phyloP scores from a whole-genome alignment of 768 basidiomycete genomes.

The Mrakia gelida region DNA sequence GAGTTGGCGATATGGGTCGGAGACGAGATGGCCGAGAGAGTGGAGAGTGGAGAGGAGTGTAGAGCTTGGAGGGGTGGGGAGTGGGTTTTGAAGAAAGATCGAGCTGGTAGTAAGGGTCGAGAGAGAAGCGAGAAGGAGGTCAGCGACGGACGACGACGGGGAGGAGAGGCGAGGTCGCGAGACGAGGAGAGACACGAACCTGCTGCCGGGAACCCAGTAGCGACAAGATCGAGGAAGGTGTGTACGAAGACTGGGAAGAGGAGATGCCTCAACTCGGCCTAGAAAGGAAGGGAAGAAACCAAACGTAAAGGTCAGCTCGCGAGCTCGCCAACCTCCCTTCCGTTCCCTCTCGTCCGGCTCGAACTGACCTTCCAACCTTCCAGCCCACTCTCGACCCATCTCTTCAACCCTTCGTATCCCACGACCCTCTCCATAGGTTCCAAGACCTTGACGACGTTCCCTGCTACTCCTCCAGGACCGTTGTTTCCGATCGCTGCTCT shows the following conservation, averaged over 20 bases:
- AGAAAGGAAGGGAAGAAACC: conserved; percentile 5
- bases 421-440: conserved; percentile 43
- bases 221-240: conserved; percentile 91
- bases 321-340: background rate
- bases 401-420: conserved; percentile 41
- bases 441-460: conserved; percentile 37
- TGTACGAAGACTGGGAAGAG: conserved; percentile 95
- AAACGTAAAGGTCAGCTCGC: background rate
- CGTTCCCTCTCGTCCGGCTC: background rate
- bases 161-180: background rate
- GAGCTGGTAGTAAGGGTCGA: background rate
- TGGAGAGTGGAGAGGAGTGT: conserved; percentile 67
- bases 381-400: conserved; percentile 45
- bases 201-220: conserved; percentile 82
- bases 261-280: conserved; percentile 92
- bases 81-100: background rate
- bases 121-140: background rate
- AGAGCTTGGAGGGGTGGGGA: conserved; percentile 46
- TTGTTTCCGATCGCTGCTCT: background rate
- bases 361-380: conserved; percentile 45
- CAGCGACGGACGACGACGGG: background rate
- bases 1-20: conserved; percentile 80
- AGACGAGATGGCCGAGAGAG: conserved; percentile 72
- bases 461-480: conserved; percentile 5
- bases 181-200: conserved; percentile 52